Evolutionary conservation across 2,329 filamentous ascomycete genomes (phyloP).

Genomic region (Xylariaceae sp.): DNA sequence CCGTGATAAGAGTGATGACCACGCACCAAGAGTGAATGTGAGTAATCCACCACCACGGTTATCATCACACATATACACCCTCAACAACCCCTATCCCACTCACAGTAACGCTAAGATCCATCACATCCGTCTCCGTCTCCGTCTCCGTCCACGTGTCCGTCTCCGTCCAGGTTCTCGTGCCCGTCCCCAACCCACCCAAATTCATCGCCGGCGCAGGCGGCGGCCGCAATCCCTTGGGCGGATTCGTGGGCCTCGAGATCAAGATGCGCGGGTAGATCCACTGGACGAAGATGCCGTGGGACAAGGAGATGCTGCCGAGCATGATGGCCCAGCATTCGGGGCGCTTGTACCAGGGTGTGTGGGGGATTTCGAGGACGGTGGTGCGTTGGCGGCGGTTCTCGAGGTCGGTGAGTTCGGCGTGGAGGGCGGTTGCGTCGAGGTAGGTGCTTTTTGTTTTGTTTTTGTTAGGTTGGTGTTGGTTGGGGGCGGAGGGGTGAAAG

Average conservation of each 20-base stretch:
- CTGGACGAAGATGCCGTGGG: constrained; percentile 5
- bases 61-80: too few relatives aligned
- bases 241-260: background rate
- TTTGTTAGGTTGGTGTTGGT: background rate
- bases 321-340: constrained; percentile 13
- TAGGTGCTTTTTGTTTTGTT: constrained; percentile 6
- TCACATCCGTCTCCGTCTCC: too few relatives aligned
- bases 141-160: too few relatives aligned
- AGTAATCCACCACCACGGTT: too few relatives aligned
- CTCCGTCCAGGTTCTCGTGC: too few relatives aligned
- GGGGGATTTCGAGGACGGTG: background rate
- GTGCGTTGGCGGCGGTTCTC: background rate
- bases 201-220: background rate
- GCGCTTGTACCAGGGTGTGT: background rate
- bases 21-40: too few relatives aligned
- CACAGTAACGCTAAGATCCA: too few relatives aligned
- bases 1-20: too few relatives aligned
- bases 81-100: too few relatives aligned
- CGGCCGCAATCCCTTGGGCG: background rate
- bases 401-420: constrained; percentile 8
- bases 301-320: background rate
- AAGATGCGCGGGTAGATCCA: constrained; percentile 9
- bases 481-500: background rate
- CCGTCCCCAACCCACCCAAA: too few relatives aligned
- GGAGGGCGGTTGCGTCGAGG: constrained; percentile 12